These are phyloP conservation scores for Phytophthora vignae DNA, from an alignment of 352 stramenopile genomes.

Conservation along the genomic window DNA sequence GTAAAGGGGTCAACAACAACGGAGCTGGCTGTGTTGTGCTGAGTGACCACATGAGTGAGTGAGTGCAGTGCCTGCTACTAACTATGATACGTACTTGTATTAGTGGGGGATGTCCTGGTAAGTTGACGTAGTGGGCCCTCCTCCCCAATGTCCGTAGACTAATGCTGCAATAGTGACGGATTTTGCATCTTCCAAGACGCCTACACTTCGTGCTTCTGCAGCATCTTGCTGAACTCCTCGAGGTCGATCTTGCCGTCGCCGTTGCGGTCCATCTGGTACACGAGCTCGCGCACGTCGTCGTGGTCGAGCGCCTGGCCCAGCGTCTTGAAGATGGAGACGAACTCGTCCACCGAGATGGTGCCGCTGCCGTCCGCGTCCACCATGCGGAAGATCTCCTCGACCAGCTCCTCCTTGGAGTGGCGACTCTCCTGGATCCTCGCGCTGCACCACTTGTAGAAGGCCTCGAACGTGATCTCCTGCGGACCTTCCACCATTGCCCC, in stretches of 20 bases:
- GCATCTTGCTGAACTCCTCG: constrained; percentile 76
- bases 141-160: not conserved
- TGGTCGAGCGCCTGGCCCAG: constrained; percentile 76
- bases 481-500: constrained; percentile 28
- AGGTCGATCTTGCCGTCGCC: constrained; percentile 80
- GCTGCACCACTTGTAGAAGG: constrained; percentile 80
- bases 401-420: constrained; percentile 66
- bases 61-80: no score
- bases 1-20: constrained; percentile 1
- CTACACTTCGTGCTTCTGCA: constrained; percentile 79
- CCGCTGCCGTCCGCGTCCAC: constrained; percentile 68
- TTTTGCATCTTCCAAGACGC: not conserved
- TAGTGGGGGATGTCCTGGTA: not conserved
- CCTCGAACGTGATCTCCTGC: constrained; percentile 69
- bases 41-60: no score
- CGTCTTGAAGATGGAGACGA: constrained; percentile 76
- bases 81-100: not conserved
- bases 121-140: not conserved
- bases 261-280: constrained; percentile 82
- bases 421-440: constrained; percentile 61
- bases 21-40: not conserved
- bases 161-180: not conserved
- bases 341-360: constrained; percentile 78
- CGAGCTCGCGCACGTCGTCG: constrained; percentile 75
- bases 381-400: constrained; percentile 79